Conservation (phyloP, 352 stramenopile genomes). For the Lagenidium giganteum region DNA sequence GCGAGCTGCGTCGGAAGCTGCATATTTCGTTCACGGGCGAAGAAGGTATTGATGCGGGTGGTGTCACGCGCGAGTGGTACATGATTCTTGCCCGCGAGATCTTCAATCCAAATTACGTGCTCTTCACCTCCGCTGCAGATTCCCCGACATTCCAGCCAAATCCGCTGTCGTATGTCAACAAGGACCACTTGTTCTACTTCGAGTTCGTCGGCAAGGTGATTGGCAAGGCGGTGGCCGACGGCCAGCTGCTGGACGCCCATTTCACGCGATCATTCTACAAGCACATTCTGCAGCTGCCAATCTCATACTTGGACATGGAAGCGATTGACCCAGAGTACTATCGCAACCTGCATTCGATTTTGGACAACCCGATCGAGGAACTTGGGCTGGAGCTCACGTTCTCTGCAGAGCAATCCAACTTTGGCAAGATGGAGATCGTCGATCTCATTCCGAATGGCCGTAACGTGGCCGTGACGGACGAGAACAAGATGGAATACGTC, state of each 20-base stretch:
- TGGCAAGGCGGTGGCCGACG: conserved; percentile 98
- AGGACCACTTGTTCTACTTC: conserved; percentile 99
- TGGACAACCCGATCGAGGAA: conserved; percentile 82
- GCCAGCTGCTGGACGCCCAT: conserved; percentile 97
- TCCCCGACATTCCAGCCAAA: conserved; percentile 99
- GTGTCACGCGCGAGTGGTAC: conserved; percentile 98
- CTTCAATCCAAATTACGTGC: conserved; percentile 99
- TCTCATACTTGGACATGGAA: conserved; percentile 99
- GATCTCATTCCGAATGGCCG: conserved; percentile 89
- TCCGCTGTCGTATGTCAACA: conserved; percentile 97
- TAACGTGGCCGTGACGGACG: conserved; percentile 85
- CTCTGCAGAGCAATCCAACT: conserved; percentile 88
- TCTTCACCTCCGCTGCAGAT: conserved; percentile 99
- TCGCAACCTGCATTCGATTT: conserved; percentile 89
- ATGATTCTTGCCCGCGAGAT: conserved; percentile 99
- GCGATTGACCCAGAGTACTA: conserved; percentile 97
- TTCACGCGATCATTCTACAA: conserved; percentile 99
- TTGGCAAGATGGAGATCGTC: conserved; percentile 82
- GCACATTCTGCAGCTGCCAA: conserved; percentile 97
- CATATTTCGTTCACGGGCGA: conserved; percentile 98
- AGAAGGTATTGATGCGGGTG: conserved; percentile 98
- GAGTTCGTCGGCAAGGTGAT: conserved; percentile 98
- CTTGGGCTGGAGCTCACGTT: conserved; percentile 91
- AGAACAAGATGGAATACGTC: conserved; percentile 94
- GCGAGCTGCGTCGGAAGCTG: conserved; percentile 96